Evolutionary conservation across 176 grass and related monocot genomes (phyloP).

Genomic region (Avena insularis): DNA sequence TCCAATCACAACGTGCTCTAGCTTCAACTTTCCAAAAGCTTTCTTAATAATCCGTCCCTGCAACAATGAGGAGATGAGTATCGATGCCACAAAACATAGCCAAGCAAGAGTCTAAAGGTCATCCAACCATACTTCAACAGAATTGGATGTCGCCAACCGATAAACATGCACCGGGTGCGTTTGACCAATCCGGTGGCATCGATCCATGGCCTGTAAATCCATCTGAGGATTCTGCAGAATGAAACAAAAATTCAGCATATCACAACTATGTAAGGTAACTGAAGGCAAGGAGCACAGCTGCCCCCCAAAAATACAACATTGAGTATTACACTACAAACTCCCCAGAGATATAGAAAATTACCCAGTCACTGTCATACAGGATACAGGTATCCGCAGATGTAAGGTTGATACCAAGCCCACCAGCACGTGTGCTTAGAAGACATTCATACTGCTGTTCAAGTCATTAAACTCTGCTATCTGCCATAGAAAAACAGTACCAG

Average conservation of each 20-base stretch:
- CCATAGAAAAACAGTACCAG: constrained; percentile 24
- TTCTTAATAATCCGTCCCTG: constrained; percentile 90
- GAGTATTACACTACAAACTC: not conserved
- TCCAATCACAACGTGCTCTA: constrained; percentile 93
- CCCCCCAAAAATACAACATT: not conserved
- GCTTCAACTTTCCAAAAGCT: constrained; percentile 89
- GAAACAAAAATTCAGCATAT: constrained; percentile 18
- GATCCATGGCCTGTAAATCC: constrained; percentile 98
- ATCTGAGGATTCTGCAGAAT: constrained; percentile 90
- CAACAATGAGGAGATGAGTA: constrained; percentile 25
- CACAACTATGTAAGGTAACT: not conserved
- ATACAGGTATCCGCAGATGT: constrained; percentile 93
- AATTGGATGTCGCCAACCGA: constrained; percentile 88
- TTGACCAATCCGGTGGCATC: constrained; percentile 98
- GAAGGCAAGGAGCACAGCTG: not conserved
- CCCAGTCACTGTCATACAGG: constrained; percentile 95
- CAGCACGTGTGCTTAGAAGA: constrained; percentile 91
- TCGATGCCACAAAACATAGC: not conserved
- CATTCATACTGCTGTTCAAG: constrained; percentile 58
- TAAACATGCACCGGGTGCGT: constrained; percentile 88
- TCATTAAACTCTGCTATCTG: constrained; percentile 96
- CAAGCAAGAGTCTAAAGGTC: constrained; percentile 10
- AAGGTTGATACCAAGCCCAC: constrained; percentile 96
- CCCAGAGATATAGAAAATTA: constrained; percentile 40
- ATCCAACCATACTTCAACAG: constrained; percentile 70